These are phyloP conservation scores for Scheffersomyces quercinus DNA, from an alignment of 1,139 yeast genomes.

Conservation along the genomic window DNA sequence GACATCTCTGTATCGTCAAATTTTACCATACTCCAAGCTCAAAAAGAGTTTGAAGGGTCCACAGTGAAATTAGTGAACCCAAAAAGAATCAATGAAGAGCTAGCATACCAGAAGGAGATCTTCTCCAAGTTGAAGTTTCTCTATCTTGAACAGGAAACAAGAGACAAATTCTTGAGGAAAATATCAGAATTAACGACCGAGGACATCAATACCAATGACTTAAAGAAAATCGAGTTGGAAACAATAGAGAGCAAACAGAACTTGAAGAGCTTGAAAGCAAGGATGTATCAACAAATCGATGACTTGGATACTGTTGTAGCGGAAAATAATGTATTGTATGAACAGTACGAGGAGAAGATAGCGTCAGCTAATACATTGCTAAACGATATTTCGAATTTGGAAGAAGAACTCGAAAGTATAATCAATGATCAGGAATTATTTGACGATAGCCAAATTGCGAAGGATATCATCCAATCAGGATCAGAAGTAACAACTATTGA, in stretches of 20 bases:
- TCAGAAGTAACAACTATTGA: slow-evolving; percentile 6
- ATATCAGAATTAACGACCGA: slow-evolving; percentile 15
- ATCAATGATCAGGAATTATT: slow-evolving; percentile 7
- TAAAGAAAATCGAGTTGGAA: slow-evolving; percentile 17
- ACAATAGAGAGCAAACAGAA: slow-evolving; percentile 17
- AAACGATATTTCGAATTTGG: slow-evolving; percentile 17
- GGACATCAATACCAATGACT: slow-evolving; percentile 19
- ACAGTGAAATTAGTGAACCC: slow-evolving; percentile 22
- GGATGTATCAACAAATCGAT: slow-evolving; percentile 18
- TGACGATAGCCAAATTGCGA: slow-evolving; percentile 1
- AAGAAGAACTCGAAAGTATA: slow-evolving; percentile 17
- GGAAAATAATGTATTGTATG: slow-evolving; percentile 19
- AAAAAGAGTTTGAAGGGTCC: slow-evolving; percentile 15
- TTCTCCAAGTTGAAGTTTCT: slow-evolving; percentile 57
- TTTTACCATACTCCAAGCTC: slow-evolving; percentile 9
- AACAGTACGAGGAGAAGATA: slow-evolving; percentile 13
- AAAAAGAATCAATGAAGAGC: slow-evolving; percentile 28
- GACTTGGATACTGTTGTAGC: slow-evolving; percentile 20
- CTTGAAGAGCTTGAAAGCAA: slow-evolving; percentile 19
- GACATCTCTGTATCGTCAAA: no score
- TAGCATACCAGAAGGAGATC: slow-evolving; percentile 35
- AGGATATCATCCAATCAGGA: neutral
- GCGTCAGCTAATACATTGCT: slow-evolving; percentile 13
- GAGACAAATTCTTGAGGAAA: slow-evolving; percentile 54
- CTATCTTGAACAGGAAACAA: slow-evolving; percentile 66